Evolutionary conservation across 495 filamentous ascomycete genomes (phyloP).

Genomic region (Aspergillus steynii): DNA sequence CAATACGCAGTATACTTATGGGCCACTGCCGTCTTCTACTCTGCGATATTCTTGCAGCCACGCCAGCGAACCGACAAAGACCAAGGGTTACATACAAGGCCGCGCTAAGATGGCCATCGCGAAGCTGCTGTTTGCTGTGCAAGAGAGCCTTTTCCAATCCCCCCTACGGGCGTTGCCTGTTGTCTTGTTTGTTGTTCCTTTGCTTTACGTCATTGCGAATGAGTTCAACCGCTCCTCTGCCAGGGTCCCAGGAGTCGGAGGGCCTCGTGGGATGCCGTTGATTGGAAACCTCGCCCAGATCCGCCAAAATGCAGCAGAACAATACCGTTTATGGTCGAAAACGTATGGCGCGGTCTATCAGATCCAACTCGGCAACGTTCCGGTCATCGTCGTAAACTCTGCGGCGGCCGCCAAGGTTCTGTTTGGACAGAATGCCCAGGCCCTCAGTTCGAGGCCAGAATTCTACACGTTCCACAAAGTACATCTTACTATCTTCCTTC

Average conservation of each 20-base stretch:
- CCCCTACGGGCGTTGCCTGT: slow-evolving; percentile 31
- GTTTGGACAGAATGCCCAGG: slow-evolving; percentile 60
- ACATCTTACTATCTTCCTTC: slow-evolving; percentile 8
- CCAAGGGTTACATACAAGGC: neutral
- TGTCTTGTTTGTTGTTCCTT: slow-evolving; percentile 27
- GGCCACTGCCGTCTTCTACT: too few relatives aligned
- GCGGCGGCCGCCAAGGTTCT: slow-evolving; percentile 56
- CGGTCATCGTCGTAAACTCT: slow-evolving; percentile 61
- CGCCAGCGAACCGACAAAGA: neutral
- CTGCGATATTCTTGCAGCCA: too few relatives aligned
- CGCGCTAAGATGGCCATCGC: slow-evolving; percentile 34
- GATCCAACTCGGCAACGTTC: slow-evolving; percentile 62
- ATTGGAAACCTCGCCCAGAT: slow-evolving; percentile 67
- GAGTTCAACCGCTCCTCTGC: slow-evolving; percentile 51
- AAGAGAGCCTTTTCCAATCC: slow-evolving; percentile 22
- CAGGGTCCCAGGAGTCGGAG: slow-evolving; percentile 52
- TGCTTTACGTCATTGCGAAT: slow-evolving; percentile 52
- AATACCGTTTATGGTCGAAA: slow-evolving; percentile 59
- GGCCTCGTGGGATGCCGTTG: slow-evolving; percentile 57
- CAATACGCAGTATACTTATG: too few relatives aligned
- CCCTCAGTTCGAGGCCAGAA: slow-evolving; percentile 58
- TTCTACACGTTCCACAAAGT: slow-evolving; percentile 69
- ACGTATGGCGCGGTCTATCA: slow-evolving; percentile 63
- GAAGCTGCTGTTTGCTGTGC: slow-evolving; percentile 25
- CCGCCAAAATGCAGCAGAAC: slow-evolving; percentile 57